phyloP scores from a whole-genome alignment of 2,329 filamentous ascomycete species.

The Stemphylium beticola region DNA sequence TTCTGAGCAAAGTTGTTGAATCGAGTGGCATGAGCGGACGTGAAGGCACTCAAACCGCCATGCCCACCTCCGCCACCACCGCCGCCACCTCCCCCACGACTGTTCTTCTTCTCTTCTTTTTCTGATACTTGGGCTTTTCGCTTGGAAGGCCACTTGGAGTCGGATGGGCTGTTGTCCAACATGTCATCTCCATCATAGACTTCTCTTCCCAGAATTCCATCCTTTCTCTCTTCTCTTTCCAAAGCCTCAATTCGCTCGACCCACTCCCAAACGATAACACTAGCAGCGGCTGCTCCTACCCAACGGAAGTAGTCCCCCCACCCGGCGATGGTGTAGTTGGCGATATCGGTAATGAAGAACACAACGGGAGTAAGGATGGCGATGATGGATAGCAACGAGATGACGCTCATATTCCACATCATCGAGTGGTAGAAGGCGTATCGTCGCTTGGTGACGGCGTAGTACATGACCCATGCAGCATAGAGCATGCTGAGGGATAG shows the following conservation, averaged over 20 bases:
- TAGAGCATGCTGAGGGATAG: slow-evolving; percentile 85
- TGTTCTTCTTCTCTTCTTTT: slow-evolving; percentile 40
- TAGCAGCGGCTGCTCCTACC: slow-evolving; percentile 93
- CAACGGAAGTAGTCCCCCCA: slow-evolving; percentile 97
- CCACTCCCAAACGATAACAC: slow-evolving; percentile 99
- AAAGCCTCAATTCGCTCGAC: slow-evolving; percentile 92
- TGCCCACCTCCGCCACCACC: slow-evolving; percentile 25
- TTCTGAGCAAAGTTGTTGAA: slow-evolving; percentile 39
- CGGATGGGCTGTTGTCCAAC: slow-evolving; percentile 71
- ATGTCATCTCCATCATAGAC: slow-evolving; percentile 95
- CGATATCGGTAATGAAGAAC: slow-evolving; percentile 91
- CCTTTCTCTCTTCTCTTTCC: slow-evolving; percentile 91
- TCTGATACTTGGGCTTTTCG: slow-evolving; percentile 44
- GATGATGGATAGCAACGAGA: slow-evolving; percentile 77
- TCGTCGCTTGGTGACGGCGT: slow-evolving; percentile 86
- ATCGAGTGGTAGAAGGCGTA: slow-evolving; percentile 89
- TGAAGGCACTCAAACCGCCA: slow-evolving; percentile 30
- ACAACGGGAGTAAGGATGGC: slow-evolving; percentile 89
- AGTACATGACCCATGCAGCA: slow-evolving; percentile 93
- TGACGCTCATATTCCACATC: slow-evolving; percentile 86
- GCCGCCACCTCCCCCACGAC: slow-evolving; percentile 24
- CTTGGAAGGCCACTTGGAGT: slow-evolving; percentile 56
- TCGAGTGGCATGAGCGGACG: slow-evolving; percentile 33
- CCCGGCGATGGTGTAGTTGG: slow-evolving; percentile 80
- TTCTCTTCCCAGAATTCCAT: slow-evolving; percentile 87